A percentile compares a stretch with the other conserved stretches of the same genome.
Conservation (phyloP, 495 filamentous ascomycete species). For the Penicillium riverlandense region DNA sequence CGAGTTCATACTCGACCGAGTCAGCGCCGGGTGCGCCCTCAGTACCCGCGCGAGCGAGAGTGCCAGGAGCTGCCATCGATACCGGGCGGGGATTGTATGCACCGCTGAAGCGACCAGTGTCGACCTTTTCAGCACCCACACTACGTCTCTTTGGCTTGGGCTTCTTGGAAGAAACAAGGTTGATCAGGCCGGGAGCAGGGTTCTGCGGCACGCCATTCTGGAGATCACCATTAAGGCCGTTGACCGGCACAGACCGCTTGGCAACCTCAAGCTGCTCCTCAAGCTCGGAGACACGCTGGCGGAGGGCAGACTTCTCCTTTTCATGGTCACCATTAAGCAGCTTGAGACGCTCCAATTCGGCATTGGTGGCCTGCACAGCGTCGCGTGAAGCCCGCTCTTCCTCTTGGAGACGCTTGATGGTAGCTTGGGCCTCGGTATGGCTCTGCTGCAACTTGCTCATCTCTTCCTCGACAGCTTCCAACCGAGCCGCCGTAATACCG, state of each 20-base stretch:
- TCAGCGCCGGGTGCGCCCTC: slow-evolving; percentile 73
- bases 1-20: slow-evolving; percentile 87
- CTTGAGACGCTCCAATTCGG: slow-evolving; percentile 71
- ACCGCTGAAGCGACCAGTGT: slow-evolving; percentile 78
- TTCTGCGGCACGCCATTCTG: slow-evolving; percentile 49
- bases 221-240: slow-evolving; percentile 54
- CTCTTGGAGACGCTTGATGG: slow-evolving; percentile 87
- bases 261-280: slow-evolving; percentile 89
- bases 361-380: slow-evolving; percentile 62
- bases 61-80: slow-evolving; percentile 78
- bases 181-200: slow-evolving; percentile 76
- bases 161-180: slow-evolving; percentile 94
- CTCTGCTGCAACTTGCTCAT: slow-evolving; percentile 84
- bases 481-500: slow-evolving; percentile 82
- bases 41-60: slow-evolving; percentile 53
- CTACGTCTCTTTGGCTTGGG: slow-evolving; percentile 94
- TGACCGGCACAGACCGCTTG: slow-evolving; percentile 55
- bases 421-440: slow-evolving; percentile 78
- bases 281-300: slow-evolving; percentile 80
- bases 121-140: slow-evolving; percentile 79
- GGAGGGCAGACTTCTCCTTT: slow-evolving; percentile 72
- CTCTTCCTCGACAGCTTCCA: slow-evolving; percentile 85
- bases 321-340: slow-evolving; percentile 64
- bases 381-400: slow-evolving; percentile 80
- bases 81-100: slow-evolving; percentile 92